A percentile compares a stretch with the other conserved stretches of the same genome.
phyloP scores from a whole-genome alignment of 164 flowering plant species.

The Chimonanthus praecox region DNA sequence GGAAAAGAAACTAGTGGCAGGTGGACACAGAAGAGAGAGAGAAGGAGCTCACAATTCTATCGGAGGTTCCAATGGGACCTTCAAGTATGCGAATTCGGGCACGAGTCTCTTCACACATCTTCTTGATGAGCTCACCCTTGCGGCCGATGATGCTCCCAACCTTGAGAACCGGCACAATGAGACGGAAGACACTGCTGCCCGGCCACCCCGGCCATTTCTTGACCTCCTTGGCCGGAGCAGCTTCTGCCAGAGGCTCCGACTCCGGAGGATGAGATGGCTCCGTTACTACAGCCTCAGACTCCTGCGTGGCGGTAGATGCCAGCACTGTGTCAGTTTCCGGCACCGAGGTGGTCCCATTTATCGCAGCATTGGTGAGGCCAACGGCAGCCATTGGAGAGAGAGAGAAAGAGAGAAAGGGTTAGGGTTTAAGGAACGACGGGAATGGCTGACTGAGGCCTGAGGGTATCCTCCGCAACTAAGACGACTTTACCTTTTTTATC shows the following conservation, averaged over 20 bases:
- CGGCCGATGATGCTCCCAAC: conserved; percentile 94
- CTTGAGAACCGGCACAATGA: conserved; percentile 73
- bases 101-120: conserved; percentile 82
- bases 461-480: too few relatives aligned
- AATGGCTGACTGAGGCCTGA: too few relatives aligned
- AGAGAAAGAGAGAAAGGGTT: background rate
- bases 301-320: background rate
- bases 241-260: background rate
- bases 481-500: too few relatives aligned
- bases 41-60: conserved; percentile 60
- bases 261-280: background rate
- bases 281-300: conserved; percentile 1
- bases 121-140: conserved; percentile 86
- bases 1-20: background rate
- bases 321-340: background rate
- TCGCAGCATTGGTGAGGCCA: conserved; percentile 10
- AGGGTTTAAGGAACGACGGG: background rate
- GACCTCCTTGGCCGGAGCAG: conserved; percentile 3
- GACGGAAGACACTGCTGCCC: conserved; percentile 70
- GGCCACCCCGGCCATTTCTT: conserved; percentile 96
- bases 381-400: background rate
- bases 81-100: conserved; percentile 91
- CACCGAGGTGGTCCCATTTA: background rate
- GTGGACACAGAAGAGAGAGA: background rate
- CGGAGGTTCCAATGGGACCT: conserved; percentile 55